Evolutionary conservation across 1,284 basidiomycete genomes (phyloP).

Genomic region (Puccinia triticina): DNA sequence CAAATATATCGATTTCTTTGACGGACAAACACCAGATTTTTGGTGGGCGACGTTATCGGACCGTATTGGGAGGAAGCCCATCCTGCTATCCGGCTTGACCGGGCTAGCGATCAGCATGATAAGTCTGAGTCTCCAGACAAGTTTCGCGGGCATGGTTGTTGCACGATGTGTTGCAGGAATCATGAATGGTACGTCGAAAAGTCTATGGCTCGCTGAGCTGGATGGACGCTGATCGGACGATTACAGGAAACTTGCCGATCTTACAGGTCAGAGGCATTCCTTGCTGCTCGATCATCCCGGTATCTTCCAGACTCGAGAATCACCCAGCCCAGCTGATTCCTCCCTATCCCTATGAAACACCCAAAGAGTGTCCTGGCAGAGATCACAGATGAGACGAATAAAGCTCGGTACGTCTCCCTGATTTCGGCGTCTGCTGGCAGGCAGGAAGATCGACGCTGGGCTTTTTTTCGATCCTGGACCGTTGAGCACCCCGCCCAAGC

Average conservation of each 20-base stretch:
- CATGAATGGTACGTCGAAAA: conserved; percentile 34
- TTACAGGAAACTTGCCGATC: conserved; percentile 33
- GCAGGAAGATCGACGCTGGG: neutral
- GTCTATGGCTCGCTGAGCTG: neutral
- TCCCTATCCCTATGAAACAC: neutral
- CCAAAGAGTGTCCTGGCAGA: conserved; percentile 43
- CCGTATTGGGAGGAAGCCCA: conserved; percentile 53
- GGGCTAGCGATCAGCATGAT: conserved; percentile 53
- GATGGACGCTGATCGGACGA: neutral
- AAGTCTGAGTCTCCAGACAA: conserved; percentile 50
- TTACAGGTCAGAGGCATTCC: conserved; percentile 1
- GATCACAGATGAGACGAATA: conserved; percentile 45
- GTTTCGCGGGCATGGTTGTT: conserved; percentile 43
- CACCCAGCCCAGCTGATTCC: neutral
- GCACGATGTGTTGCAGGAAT: conserved; percentile 40
- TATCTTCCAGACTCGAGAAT: neutral
- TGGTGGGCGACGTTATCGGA: conserved; percentile 54
- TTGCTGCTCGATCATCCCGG: neutral
- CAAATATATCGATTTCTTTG: neutral
- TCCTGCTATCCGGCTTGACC: conserved; percentile 52
- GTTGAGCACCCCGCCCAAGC: neutral
- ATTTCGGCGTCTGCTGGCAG: neutral
- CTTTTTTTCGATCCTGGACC: neutral
- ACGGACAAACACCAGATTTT: neutral
- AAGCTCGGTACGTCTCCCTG: conserved; percentile 33